These are phyloP conservation scores for Acer saccharum DNA, from an alignment of 345 rosid genomes.

Conservation along the genomic window DNA sequence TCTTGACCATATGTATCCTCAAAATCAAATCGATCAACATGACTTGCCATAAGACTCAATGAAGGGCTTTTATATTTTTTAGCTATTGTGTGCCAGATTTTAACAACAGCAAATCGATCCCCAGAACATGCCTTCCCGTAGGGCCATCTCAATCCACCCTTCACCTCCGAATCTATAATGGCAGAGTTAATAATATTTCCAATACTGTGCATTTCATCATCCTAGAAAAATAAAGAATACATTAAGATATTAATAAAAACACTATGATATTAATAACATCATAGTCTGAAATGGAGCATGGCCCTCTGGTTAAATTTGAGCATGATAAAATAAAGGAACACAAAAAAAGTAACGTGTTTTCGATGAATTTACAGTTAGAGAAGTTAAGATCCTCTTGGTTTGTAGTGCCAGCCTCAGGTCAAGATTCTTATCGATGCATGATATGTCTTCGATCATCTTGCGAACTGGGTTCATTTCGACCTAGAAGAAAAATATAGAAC, in stretches of 20 bases:
- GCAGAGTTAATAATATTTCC: slow-evolving; percentile 46
- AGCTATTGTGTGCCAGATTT: slow-evolving; percentile 45
- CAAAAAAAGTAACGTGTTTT: too few species aligned
- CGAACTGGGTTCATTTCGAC: too few species aligned
- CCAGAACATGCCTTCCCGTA: slow-evolving; percentile 41
- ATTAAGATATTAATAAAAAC: too few species aligned
- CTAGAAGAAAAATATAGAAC: too few species aligned
- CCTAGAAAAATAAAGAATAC: slow-evolving; percentile 36
- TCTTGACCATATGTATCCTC: slow-evolving; percentile 37
- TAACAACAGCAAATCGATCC: slow-evolving; percentile 43
- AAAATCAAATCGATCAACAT: slow-evolving; percentile 60
- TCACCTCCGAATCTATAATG: slow-evolving; percentile 53
- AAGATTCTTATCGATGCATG: too few species aligned
- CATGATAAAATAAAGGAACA: too few species aligned
- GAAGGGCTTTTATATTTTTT: slow-evolving; percentile 42
- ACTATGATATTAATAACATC: neutral
- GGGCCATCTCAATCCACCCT: slow-evolving; percentile 78
- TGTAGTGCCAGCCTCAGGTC: too few species aligned
- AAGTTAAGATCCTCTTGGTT: too few species aligned
- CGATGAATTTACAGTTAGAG: too few species aligned
- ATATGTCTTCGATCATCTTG: too few species aligned
- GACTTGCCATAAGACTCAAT: slow-evolving; percentile 49
- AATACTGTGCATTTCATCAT: slow-evolving; percentile 52
- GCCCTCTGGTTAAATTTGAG: too few species aligned
- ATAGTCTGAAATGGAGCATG: too few species aligned